These are phyloP conservation scores for Wickerhamomyces xylosicus DNA, from an alignment of 805 yeast genomes.

Conservation along the genomic window DNA sequence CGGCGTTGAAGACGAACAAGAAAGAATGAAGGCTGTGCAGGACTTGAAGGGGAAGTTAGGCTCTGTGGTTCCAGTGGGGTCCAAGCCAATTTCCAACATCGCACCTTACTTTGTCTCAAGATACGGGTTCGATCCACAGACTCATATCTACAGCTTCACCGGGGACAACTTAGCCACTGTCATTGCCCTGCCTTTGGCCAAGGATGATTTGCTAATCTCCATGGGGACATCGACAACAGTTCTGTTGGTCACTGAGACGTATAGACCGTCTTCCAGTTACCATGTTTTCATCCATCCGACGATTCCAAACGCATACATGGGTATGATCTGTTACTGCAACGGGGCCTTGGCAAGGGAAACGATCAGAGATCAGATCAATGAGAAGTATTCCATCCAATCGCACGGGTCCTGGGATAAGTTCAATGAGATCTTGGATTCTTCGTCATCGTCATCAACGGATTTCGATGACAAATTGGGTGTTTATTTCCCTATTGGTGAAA, in stretches of 20 bases:
- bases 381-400: constrained; percentile 24
- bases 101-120: constrained; percentile 49
- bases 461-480: constrained; percentile 50
- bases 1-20: constrained; percentile 8
- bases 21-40: constrained; percentile 6
- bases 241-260: constrained; percentile 67
- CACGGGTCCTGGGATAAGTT: constrained; percentile 51
- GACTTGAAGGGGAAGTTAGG: constrained; percentile 46
- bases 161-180: constrained; percentile 91
- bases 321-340: constrained; percentile 90
- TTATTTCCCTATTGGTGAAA: constrained; percentile 85
- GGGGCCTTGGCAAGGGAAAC: constrained; percentile 82
- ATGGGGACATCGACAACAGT: constrained; percentile 92
- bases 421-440: constrained; percentile 33
- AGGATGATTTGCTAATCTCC: constrained; percentile 71
- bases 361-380: constrained; percentile 54
- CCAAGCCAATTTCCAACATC: constrained; percentile 38
- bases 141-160: constrained; percentile 66
- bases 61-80: constrained; percentile 36
- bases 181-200: constrained; percentile 64
- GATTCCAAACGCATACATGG: constrained; percentile 69
- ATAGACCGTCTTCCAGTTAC: constrained; percentile 69
- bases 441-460: constrained; percentile 9
- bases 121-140: constrained; percentile 50
- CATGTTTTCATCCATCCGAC: constrained; percentile 87